Evolutionary conservation across 176 grass and related monocot genomes (phyloP).

Genomic region (Hordeum vulgare): DNA sequence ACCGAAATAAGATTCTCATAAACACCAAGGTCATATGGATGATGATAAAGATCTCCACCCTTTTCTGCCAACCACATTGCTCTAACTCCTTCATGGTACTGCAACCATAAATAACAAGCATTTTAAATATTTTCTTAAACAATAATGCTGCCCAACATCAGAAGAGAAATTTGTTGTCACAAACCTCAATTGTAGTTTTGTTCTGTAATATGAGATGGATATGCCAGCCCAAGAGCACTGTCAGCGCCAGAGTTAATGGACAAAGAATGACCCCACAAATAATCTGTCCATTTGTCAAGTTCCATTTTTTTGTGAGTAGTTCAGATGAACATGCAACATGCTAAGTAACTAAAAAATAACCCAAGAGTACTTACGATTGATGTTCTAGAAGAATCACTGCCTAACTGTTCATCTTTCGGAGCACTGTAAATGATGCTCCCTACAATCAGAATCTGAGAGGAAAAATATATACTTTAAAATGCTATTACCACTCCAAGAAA

Average conservation of each 20-base stretch:
- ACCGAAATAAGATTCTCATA: constrained; percentile 89
- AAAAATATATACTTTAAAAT: constrained; percentile 19
- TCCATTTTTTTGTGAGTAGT: not conserved
- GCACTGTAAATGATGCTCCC: constrained; percentile 49
- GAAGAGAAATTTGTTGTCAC: constrained; percentile 2
- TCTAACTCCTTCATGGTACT: constrained; percentile 98
- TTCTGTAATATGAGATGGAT: constrained; percentile 92
- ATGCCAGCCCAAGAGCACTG: constrained; percentile 83
- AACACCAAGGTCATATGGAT: constrained; percentile 86
- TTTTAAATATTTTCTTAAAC: constrained; percentile 7
- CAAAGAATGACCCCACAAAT: constrained; percentile 73
- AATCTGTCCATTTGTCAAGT: constrained; percentile 49
- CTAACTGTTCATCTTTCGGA: constrained; percentile 54
- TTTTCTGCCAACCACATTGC: constrained; percentile 95
- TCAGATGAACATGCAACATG: constrained; percentile 8
- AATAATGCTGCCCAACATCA: not conserved
- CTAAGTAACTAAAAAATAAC: not conserved
- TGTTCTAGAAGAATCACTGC: constrained; percentile 76
- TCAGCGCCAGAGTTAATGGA: constrained; percentile 65
- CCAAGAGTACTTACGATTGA: constrained; percentile 52
- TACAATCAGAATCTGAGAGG: constrained; percentile 63
- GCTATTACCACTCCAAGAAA: not conserved
- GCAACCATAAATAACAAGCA: constrained; percentile 27
- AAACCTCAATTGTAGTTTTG: constrained; percentile 96
- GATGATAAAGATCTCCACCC: constrained; percentile 70